Conservation (phyloP, 2,329 filamentous ascomycete genomes). For the Rhynchosporium agropyri region DNA sequence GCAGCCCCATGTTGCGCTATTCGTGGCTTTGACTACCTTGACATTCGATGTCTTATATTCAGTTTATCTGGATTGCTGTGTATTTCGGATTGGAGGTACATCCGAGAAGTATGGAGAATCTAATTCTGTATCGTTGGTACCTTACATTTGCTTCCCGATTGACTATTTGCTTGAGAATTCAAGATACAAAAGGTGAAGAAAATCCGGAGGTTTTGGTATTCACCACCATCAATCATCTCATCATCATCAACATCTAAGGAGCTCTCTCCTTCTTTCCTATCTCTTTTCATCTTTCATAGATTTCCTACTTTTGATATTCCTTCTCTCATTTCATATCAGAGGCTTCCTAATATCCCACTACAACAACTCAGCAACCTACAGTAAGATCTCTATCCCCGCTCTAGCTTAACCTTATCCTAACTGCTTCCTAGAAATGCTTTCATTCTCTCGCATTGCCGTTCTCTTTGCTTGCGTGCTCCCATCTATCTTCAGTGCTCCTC, state of each 20-base stretch:
- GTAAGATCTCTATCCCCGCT: slow-evolving; percentile 12
- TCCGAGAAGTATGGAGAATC: slow-evolving; percentile 11
- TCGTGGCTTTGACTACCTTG: not conserved
- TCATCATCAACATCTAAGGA: slow-evolving; percentile 18
- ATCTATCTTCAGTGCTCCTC: slow-evolving; percentile 15
- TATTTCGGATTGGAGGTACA: slow-evolving; percentile 17
- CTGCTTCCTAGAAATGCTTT: slow-evolving; percentile 20
- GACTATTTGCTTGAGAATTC: slow-evolving; percentile 8
- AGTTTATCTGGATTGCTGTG: slow-evolving; percentile 1
- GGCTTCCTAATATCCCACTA: slow-evolving; percentile 2
- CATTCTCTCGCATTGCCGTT: slow-evolving; percentile 19
- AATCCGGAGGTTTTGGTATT: slow-evolving; percentile 12
- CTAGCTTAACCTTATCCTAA: not conserved
- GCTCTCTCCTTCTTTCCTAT: slow-evolving; percentile 9
- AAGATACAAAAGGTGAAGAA: slow-evolving; percentile 21
- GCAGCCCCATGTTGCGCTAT: slow-evolving; percentile 1
- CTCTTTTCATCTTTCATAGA: slow-evolving; percentile 10
- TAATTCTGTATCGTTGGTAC: not conserved
- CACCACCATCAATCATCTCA: slow-evolving; percentile 11
- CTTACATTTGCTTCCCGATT: not conserved
- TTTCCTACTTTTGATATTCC: slow-evolving; percentile 6
- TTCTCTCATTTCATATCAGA: slow-evolving; percentile 11
- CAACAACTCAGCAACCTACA: slow-evolving; percentile 3
- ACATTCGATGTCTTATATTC: not conserved
- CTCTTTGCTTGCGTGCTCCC: slow-evolving; percentile 18